Conservation (phyloP, 2,329 filamentous ascomycete genomes). For the Aspergillus japonicus region DNA sequence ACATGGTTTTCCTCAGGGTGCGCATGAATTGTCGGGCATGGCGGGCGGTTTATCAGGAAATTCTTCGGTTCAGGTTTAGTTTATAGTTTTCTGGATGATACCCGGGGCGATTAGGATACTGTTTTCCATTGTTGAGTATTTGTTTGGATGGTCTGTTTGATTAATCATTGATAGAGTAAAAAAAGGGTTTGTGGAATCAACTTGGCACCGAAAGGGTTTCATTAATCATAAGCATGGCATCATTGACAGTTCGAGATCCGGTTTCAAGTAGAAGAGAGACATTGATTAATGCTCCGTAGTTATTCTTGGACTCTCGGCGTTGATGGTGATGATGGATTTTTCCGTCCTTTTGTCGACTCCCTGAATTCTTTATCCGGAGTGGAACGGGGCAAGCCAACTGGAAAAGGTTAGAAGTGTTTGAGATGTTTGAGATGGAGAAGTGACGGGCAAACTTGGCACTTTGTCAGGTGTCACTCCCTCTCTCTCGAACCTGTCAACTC, state of each 20-base stretch:
- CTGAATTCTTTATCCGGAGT: background rate
- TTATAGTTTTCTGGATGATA: constrained; percentile 9
- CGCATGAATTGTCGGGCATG: background rate
- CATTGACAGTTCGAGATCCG: background rate
- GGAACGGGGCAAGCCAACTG: background rate
- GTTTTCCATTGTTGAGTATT: background rate
- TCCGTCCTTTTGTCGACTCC: background rate
- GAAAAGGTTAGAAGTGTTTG: background rate
- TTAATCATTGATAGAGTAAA: background rate
- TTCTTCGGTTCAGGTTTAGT: background rate
- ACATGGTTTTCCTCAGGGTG: background rate
- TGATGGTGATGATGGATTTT: too few relatives aligned
- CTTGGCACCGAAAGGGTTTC: background rate
- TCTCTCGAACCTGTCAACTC: background rate
- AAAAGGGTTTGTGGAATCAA: background rate
- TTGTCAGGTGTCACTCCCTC: background rate
- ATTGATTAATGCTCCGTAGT: background rate
- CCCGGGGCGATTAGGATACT: constrained; percentile 1
- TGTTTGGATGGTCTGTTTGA: background rate
- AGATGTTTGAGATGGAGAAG: background rate
- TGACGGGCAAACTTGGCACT: background rate
- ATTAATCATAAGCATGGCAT: background rate
- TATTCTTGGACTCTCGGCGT: background rate
- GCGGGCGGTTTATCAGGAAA: background rate
- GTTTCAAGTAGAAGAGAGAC: background rate